Evolutionary conservation across 1,284 basidiomycete genomes (phyloP).

Genomic region (Sporisorium iseilematis-ciliati): DNA sequence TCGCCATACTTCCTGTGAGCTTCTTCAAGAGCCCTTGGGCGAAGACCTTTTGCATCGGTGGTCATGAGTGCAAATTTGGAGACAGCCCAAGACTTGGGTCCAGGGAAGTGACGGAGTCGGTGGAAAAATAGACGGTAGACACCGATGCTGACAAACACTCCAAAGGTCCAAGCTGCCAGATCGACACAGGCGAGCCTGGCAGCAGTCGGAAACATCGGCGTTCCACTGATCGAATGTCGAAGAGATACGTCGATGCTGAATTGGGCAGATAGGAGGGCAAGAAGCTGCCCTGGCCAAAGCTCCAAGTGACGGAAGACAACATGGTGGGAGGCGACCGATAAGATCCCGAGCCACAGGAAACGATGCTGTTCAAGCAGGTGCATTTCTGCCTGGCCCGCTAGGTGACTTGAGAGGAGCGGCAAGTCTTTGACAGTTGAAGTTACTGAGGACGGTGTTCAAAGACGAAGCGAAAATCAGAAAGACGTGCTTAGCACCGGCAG

Average conservation of each 20-base stretch:
- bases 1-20: constrained; percentile 42
- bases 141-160: constrained; percentile 29
- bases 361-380: neutral
- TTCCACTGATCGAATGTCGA: constrained; percentile 9
- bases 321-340: constrained; percentile 16
- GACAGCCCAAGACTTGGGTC: constrained; percentile 28
- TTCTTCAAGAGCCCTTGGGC: constrained; percentile 23
- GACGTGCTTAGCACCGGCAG: no score
- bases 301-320: constrained; percentile 27
- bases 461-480: no score
- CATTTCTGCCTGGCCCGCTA: no score
- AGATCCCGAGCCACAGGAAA: constrained; percentile 7
- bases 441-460: no score
- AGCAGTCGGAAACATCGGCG: constrained; percentile 5
- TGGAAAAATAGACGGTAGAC: constrained; percentile 47
- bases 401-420: no score
- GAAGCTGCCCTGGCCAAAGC: constrained; percentile 28
- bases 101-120: constrained; percentile 35
- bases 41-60: constrained; percentile 28
- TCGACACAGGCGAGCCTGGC: constrained; percentile 11
- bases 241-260: constrained; percentile 17
- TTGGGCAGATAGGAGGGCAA: constrained; percentile 4
- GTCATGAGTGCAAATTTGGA: constrained; percentile 37
- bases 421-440: no score
- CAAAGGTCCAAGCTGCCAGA: constrained; percentile 3